A percentile compares a stretch with the other conserved stretches of the same genome.
Evolutionary conservation across 169 alveolate genomes (phyloP).

Genomic region (Theileria orientalis): DNA sequence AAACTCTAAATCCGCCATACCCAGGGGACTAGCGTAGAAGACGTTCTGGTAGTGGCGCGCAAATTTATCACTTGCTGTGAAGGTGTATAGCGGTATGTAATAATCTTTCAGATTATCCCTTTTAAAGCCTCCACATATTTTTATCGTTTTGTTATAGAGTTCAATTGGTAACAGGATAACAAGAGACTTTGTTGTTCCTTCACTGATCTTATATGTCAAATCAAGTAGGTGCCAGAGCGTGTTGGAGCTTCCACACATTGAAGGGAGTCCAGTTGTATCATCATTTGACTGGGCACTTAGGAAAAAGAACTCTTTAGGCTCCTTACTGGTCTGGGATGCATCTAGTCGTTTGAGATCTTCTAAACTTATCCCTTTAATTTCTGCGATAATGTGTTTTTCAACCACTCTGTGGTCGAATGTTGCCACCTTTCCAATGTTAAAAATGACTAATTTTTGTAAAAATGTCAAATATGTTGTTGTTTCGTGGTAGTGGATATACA

Average conservation of each 20-base stretch:
- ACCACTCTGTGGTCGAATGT: not conserved
- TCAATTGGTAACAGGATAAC: slow-evolving; percentile 14
- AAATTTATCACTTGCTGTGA: not conserved
- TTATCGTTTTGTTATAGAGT: slow-evolving; percentile 11
- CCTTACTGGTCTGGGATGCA: not conserved
- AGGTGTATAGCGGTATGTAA: slow-evolving; percentile 3
- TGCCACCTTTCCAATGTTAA: not conserved
- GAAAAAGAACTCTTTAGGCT: not conserved
- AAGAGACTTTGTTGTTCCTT: no score
- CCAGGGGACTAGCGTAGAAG: slow-evolving; percentile 31
- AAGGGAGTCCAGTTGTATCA: slow-evolving; percentile 2
- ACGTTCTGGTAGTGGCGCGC: not conserved
- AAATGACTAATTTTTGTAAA: not conserved
- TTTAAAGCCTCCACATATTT: slow-evolving; percentile 30
- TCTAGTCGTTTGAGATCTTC: not conserved
- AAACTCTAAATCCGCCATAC: slow-evolving; percentile 27
- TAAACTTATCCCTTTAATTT: not conserved
- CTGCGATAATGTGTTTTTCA: not conserved
- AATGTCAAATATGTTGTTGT: not conserved
- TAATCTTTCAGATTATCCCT: not conserved
- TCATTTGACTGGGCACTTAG: slow-evolving; percentile 8
- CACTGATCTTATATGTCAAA: not conserved
- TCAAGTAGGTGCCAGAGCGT: slow-evolving; percentile 17
- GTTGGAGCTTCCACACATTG: slow-evolving; percentile 17
- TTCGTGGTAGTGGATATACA: not conserved